A percentile compares a stretch with the other conserved stretches of the same genome.
phyloP scores from a whole-genome alignment of 192 early-diverging fungal genomes.

The Umbelopsis isabellina region DNA sequence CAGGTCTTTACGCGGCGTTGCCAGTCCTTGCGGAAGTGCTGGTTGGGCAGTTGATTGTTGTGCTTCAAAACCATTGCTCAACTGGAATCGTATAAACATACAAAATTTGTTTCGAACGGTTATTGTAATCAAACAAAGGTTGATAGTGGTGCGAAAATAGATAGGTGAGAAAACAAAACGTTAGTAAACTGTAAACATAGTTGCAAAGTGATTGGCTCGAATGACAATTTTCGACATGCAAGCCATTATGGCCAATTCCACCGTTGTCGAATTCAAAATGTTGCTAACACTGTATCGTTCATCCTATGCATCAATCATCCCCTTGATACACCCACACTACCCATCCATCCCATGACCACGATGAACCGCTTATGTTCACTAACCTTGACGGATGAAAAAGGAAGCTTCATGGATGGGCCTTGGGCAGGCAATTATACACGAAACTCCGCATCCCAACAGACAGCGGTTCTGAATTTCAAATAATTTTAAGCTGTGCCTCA shows the following conservation, averaged over 20 bases:
- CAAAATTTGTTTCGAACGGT: no score
- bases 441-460: constrained; percentile 8
- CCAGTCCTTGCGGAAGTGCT: constrained; percentile 99
- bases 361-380: neutral
- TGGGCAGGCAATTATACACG: neutral
- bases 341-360: constrained; percentile 7
- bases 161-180: neutral
- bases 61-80: constrained; percentile 70
- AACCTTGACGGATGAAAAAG: constrained; percentile 24
- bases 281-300: neutral
- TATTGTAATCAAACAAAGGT: neutral
- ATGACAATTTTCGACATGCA: neutral
- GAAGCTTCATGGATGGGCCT: constrained; percentile 16
- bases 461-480: neutral
- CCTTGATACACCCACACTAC: neutral
- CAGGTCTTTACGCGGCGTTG: constrained; percentile 94
- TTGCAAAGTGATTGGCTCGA: neutral
- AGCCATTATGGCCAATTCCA: no score
- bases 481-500: no score
- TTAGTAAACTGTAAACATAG: neutral
- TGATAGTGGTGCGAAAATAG: neutral
- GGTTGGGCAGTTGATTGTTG: constrained; percentile 93
- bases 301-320: constrained; percentile 4
- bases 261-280: constrained; percentile 8
- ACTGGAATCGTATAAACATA: neutral